Evolutionary conservation across 768 basidiomycete species (phyloP).

Genomic region (Boletus speciosus): DNA sequence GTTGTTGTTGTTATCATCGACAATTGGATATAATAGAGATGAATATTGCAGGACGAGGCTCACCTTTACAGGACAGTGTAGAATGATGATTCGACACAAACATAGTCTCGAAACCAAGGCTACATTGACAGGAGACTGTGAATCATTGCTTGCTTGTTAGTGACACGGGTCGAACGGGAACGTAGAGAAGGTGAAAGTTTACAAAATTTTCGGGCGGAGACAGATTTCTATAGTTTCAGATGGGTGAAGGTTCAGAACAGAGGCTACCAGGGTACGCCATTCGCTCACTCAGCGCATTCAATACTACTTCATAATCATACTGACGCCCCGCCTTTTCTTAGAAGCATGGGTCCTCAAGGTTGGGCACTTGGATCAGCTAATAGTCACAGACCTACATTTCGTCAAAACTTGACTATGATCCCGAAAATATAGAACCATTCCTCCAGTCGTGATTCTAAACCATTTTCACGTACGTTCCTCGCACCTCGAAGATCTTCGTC

Average conservation of each 20-base stretch:
- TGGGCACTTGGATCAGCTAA: not conserved
- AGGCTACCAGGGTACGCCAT: no score
- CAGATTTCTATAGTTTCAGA: not conserved
- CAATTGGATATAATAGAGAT: not conserved
- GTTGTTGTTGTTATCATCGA: conserved; percentile 2
- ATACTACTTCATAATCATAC: not conserved
- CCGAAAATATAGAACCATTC: not conserved
- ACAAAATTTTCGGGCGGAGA: not conserved
- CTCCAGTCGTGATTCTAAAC: not conserved
- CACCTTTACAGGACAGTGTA: not conserved
- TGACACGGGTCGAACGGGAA: not conserved
- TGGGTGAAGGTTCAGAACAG: no score
- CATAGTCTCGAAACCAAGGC: not conserved
- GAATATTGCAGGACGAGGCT: not conserved
- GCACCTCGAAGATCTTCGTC: not conserved
- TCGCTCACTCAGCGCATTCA: not conserved
- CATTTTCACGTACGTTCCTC: not conserved
- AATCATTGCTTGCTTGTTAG: not conserved
- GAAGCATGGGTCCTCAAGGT: not conserved
- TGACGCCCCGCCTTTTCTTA: not conserved
- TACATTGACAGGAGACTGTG: not conserved
- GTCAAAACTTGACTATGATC: not conserved
- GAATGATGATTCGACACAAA: not conserved
- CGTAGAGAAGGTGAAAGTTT: not conserved
- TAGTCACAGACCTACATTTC: not conserved